These are phyloP conservation scores for Sporothrix protearum DNA, from an alignment of 2,329 filamentous ascomycete genomes.

Conservation along the genomic window DNA sequence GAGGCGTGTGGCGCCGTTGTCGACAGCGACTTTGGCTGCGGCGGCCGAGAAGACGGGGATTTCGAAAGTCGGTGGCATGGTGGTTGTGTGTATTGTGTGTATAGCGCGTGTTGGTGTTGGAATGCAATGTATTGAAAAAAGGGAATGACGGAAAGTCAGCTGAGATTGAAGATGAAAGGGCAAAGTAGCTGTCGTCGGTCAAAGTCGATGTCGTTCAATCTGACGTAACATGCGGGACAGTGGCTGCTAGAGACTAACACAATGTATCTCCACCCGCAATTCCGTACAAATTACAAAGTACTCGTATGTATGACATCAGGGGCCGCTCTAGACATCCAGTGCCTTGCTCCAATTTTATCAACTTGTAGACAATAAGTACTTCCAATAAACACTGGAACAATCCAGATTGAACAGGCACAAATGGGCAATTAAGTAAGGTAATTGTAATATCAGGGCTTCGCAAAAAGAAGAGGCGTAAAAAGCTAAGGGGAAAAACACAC, in stretches of 20 bases:
- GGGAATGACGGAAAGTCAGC: neutral
- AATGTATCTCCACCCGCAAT: neutral
- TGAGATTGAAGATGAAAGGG: neutral
- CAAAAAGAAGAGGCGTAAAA: too few relatives aligned
- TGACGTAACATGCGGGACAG: neutral
- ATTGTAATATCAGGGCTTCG: too few relatives aligned
- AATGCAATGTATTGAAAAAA: neutral
- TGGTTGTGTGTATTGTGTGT: neutral
- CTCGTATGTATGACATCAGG: slow-evolving; percentile 13
- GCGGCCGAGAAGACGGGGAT: slow-evolving; percentile 51
- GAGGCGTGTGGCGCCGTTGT: slow-evolving; percentile 47
- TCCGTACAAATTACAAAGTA: too few relatives aligned
- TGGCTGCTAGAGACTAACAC: neutral
- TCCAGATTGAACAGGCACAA: neutral
- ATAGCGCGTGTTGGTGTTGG: too few relatives aligned
- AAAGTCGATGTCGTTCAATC: neutral
- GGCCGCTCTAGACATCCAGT: neutral
- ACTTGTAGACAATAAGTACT: neutral
- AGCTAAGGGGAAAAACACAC: too few relatives aligned
- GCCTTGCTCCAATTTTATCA: neutral
- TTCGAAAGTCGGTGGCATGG: slow-evolving; percentile 39
- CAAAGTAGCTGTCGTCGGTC: neutral
- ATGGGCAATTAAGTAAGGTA: neutral
- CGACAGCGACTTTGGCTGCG: slow-evolving; percentile 41
- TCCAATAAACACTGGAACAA: neutral